A percentile compares a stretch with the other conserved stretches of the same genome.
Evolutionary conservation across 805 yeast genomes (phyloP).

Genomic region (Kazachstania kunashirensis): DNA sequence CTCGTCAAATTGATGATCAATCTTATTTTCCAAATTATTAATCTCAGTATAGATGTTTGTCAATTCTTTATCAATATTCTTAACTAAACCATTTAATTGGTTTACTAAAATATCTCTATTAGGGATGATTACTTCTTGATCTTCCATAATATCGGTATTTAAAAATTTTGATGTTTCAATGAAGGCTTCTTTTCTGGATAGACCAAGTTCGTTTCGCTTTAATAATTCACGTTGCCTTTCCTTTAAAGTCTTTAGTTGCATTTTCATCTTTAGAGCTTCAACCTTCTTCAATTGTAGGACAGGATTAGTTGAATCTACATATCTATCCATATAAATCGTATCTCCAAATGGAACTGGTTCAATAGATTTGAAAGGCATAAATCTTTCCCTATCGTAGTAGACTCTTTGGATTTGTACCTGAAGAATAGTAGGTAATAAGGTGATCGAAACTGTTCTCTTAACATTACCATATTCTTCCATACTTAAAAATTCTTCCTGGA

Average conservation of each 20-base stretch:
- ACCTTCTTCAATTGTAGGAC: constrained; percentile 43
- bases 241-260: constrained; percentile 38
- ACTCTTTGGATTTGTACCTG: constrained; percentile 94
- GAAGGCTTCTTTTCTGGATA: constrained; percentile 43
- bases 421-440: constrained; percentile 65
- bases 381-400: constrained; percentile 65
- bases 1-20: constrained; percentile 51
- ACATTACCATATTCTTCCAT: constrained; percentile 65
- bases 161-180: constrained; percentile 50
- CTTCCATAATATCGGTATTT: constrained; percentile 34
- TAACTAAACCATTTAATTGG: constrained; percentile 37
- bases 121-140: constrained; percentile 34
- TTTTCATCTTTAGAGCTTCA: constrained; percentile 52
- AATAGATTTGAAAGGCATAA: constrained; percentile 70
- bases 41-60: constrained; percentile 35
- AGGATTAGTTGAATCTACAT: constrained; percentile 56
- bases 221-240: constrained; percentile 36
- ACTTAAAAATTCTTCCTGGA: constrained; percentile 55
- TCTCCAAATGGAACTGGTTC: constrained; percentile 78
- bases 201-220: constrained; percentile 40
- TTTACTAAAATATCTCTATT: constrained; percentile 11
- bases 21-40: constrained; percentile 36
- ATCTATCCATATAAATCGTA: constrained; percentile 76
- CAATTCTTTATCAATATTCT: constrained; percentile 39
- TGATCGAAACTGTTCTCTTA: constrained; percentile 61